phyloP scores from a whole-genome alignment of 139 green algal species.

The Chlamydomonas sp. region DNA sequence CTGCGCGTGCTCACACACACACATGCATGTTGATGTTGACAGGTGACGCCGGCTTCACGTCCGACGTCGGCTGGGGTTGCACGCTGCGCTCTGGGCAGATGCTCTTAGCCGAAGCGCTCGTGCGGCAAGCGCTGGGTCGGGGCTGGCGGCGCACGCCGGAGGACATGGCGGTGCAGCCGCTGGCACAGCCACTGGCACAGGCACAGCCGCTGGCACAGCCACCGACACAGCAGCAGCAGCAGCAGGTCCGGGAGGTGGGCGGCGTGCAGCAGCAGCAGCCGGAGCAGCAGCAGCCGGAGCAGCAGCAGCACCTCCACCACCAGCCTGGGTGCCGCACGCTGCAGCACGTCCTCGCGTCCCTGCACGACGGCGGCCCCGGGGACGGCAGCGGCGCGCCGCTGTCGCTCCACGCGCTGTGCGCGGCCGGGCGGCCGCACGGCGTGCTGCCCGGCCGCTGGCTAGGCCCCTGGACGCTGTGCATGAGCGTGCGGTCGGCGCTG shows the following conservation, averaged over 20 bases:
- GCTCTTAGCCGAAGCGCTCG: conserved; percentile 67
- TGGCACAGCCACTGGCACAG: too few species aligned
- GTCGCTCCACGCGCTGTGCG: conserved; percentile 11
- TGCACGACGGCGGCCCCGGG: neutral
- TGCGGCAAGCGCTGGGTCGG: conserved; percentile 1
- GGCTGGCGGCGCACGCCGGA: neutral
- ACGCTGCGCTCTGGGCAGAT: conserved; percentile 92
- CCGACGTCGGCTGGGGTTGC: conserved; percentile 88
- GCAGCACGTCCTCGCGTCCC: neutral
- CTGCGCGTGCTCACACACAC: neutral
- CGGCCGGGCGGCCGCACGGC: too few species aligned
- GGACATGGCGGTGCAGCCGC: too few species aligned
- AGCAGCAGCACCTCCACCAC: too few species aligned
- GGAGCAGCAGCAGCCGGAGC: too few species aligned
- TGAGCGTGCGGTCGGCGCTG: conserved; percentile 46
- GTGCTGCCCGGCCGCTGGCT: conserved; percentile 79
- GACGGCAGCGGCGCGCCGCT: neutral
- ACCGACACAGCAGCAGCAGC: too few species aligned
- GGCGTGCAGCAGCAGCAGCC: too few species aligned
- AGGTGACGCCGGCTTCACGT: conserved; percentile 37
- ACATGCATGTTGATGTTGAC: neutral
- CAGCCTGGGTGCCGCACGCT: neutral
- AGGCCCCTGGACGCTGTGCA: conserved; percentile 78
- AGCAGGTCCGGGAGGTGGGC: too few species aligned
- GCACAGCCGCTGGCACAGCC: too few species aligned